Base-by-base conservation (phyloP, 169 alveolate species). In the Plasmodium fragile region DNA sequence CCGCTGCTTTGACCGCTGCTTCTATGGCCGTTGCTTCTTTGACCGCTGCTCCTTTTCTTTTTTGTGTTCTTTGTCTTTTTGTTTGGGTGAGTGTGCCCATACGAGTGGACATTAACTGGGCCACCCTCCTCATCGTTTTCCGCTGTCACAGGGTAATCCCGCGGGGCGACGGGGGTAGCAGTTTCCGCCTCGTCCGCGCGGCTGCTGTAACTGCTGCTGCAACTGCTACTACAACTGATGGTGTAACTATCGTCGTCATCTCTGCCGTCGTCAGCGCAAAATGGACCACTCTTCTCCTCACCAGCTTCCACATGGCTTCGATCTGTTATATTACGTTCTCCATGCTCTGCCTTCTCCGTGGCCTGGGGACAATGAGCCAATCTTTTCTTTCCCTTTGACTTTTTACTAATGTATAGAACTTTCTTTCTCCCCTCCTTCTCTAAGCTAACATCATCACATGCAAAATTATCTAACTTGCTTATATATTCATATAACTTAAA, bases 401-500 rank as follows among this genome's bases (percentile, higher is more conserved):
- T 72, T 53, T 49, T 84, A 28, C 65, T 43, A 30, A 32, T n/a
- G 71, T 16, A 59, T 41, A 43, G 49, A 22, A 39, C 41, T 11
- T 87, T 41, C 8, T 80, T 80, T 30, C 53, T 65, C 36, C 41
- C 34, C 53, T 80, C 89, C 49, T 55, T 72, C 52, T 89, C 53
- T 18, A 22, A 45, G 52, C 18, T 77, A 22, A 28, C 22, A 59
- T 89, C 82, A 78, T 53, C 71, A 32, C 5, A 55, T 30, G 90
- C 32, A 78, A 25, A 8, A 34, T 69, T 91, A 13, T 72, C 83
- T 22, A 91, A 70, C 55, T 72, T 43, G 28, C 43, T 69, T 91
- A 91, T 81, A 91, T 91, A 91, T 43, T 91, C 94, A 91, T 65
- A 80, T 25, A 91, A 75, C 45, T 91, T 91, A 43, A 71, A 59